phyloP scores from a whole-genome alignment of 331 rosid genomes.

The Quercus tomentella region DNA sequence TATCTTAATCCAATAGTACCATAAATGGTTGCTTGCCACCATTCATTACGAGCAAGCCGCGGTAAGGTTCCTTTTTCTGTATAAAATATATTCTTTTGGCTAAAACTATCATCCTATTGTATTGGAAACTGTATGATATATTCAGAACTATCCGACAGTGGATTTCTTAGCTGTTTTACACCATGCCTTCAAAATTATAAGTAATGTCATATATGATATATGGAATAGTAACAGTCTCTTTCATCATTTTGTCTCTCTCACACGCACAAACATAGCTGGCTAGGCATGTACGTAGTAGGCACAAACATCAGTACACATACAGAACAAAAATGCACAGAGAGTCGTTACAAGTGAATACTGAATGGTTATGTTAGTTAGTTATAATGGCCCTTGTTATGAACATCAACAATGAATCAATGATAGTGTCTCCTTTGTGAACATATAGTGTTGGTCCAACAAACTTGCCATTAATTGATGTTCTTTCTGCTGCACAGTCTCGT shows the following conservation, averaged over 20 bases:
- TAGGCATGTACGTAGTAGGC: no score
- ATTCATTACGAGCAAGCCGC: constrained; percentile 44
- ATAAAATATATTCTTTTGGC: constrained; percentile 25
- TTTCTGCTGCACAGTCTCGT: constrained; percentile 38
- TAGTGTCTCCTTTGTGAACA: constrained; percentile 27
- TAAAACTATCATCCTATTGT: constrained; percentile 32
- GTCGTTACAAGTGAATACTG: constrained; percentile 24
- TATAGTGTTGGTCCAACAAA: constrained; percentile 40
- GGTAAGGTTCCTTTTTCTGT: constrained; percentile 38
- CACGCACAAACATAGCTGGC: no score
- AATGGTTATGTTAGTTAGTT: constrained; percentile 20
- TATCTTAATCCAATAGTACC: no score
- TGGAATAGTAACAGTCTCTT: no score
- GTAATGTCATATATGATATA: no score
- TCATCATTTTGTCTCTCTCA: no score
- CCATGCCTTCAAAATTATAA: constrained; percentile 33
- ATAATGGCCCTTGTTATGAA: constrained; percentile 33
- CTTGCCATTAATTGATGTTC: constrained; percentile 38
- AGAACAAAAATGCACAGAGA: no score
- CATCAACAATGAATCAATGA: constrained; percentile 23
- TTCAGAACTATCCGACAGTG: constrained; percentile 45
- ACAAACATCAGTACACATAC: no score
- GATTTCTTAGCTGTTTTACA: constrained; percentile 40
- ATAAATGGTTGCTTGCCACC: constrained; percentile 40
- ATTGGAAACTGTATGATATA: constrained; percentile 50